phyloP scores from a whole-genome alignment of 345 rosid genomes.

The Tarenaya hassleriana region DNA sequence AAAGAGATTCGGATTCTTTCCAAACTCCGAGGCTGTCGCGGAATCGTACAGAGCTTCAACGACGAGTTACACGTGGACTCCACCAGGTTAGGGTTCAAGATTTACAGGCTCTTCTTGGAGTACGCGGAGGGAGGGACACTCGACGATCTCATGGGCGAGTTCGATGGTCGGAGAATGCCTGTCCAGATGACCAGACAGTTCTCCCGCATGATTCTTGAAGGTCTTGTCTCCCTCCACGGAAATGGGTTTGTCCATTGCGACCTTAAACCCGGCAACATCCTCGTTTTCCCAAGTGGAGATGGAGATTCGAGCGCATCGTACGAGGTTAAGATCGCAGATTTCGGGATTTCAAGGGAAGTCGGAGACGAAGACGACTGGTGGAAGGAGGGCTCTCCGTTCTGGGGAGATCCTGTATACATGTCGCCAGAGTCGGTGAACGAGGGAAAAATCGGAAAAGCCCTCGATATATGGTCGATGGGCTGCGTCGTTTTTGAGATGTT shows the following conservation, averaged over 20 bases:
- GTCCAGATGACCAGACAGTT: neutral
- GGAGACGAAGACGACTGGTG: neutral
- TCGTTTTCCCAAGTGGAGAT: neutral
- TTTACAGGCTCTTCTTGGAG: too few species aligned
- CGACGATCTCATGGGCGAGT: too few species aligned
- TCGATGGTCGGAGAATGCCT: neutral
- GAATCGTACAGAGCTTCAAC: too few species aligned
- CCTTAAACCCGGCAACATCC: neutral
- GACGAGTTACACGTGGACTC: too few species aligned
- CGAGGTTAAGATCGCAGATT: neutral
- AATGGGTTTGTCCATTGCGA: neutral
- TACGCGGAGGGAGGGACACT: too few species aligned
- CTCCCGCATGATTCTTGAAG: neutral
- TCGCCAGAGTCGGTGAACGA: neutral
- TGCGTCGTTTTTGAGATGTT: neutral
- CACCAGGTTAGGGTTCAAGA: too few species aligned
- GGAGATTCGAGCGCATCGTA: neutral
- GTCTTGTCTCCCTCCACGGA: neutral
- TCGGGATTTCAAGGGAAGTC: neutral
- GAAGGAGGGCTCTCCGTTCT: neutral
- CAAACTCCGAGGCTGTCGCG: too few species aligned
- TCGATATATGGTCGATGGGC: neutral
- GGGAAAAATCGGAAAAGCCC: neutral
- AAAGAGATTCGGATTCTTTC: too few species aligned
- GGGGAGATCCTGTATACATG: neutral